Evolutionary conservation across 2,329 filamentous ascomycete genomes (phyloP), one percentile per base, ranked within the genome.

Genomic region (Macrophomina phaseolina): DNA sequence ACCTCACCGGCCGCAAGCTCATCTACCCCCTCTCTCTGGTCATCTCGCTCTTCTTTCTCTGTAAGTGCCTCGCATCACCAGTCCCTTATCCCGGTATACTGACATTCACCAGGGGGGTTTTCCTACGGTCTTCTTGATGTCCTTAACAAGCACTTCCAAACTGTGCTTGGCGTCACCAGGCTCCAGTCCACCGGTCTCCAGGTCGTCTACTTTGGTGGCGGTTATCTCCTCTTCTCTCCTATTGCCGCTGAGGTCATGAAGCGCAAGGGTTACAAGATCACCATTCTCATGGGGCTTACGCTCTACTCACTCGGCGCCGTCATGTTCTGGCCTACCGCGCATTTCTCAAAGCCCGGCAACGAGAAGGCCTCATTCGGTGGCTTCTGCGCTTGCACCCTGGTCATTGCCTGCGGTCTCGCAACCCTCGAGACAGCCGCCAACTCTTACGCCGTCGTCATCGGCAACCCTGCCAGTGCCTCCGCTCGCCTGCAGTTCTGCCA

Each of bases 61-160:
- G 11, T 6, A 40, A 32, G 56, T 62, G 2, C 8, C n/a, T 28
- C 16, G n/a, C 3, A 6, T 18, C 18, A 32, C n/a, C 7, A 16
- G 8, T 11, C 11, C 2, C 36, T 55, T 12, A 18, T 12, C 4
- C 12, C 36, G 14, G 4, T 14, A 63, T n/a, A 14, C 48, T 62
- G 28, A 62, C 32, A 16, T 6, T 6, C n/a, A 49, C 2, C 32
- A 62, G 58, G 58, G 58, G 58, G 58, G 38, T 62, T 62, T 42
- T 62, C 58, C 23, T 62, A 62, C 45, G 61, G 61, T 38, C 61
- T 45, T 36, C 53, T 5, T 45, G 89, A 94, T 2, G 89, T 97
- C 58, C 85, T 99, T 42, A 93, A 91, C 72, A 86, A 89, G 3
- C 90, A 97, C 76, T 99, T 99, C 79, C 89, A 92, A 70, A 84